These are phyloP conservation scores for Quercus cerris DNA, from an alignment of 306 rosid species.

Conservation along the genomic window DNA sequence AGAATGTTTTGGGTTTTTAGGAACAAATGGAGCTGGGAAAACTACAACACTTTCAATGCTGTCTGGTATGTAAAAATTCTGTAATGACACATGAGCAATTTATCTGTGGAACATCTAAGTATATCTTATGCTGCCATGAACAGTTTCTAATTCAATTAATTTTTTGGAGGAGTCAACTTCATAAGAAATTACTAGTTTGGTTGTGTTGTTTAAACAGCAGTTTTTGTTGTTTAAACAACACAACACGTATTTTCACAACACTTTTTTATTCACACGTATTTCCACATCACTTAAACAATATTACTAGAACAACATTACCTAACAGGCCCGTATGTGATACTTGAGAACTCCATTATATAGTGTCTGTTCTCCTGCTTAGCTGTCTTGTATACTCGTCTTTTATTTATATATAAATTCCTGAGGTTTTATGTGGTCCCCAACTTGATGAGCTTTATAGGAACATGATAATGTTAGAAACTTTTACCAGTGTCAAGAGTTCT, in stretches of 20 bases:
- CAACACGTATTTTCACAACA: no score
- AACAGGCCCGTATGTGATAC: no score
- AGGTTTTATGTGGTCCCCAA: background rate
- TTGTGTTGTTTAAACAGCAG: no score
- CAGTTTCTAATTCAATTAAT: background rate
- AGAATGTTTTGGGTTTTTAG: constrained; percentile 95
- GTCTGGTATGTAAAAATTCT: no score
- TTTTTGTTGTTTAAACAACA: no score
- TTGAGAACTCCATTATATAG: background rate
- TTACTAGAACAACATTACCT: no score
- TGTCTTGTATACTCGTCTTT: background rate
- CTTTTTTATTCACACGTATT: no score
- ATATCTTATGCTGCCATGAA: background rate
- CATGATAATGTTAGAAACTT: background rate
- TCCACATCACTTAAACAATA: no score
- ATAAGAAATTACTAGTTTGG: background rate
- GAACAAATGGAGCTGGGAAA: constrained; percentile 99
- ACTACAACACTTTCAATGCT: constrained; percentile 75
- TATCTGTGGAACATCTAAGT: background rate
- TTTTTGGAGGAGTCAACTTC: background rate
- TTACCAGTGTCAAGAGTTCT: background rate
- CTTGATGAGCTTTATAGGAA: background rate
- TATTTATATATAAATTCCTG: background rate
- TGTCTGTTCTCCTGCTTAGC: background rate
- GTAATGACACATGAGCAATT: no score